Base-by-base conservation (phyloP, 805 yeast genomes). In the Candida krabiensis region DNA sequence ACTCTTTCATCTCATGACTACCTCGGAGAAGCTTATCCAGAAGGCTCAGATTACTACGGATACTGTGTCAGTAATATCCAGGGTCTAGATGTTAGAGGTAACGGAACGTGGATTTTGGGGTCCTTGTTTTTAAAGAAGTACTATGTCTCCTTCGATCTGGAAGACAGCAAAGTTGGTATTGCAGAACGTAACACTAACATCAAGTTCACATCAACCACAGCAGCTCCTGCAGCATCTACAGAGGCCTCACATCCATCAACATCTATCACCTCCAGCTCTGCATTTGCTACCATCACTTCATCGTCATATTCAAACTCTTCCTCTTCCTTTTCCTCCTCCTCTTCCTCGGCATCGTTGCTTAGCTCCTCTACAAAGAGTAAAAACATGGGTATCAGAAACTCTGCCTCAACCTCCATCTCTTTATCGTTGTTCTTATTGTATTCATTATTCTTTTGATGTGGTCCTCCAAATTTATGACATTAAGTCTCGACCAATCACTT, bases 41-140 rank as follows among this genome's bases (percentile, higher is more conserved):
- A 49, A 4, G 41, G 46, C 26, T 59, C 70, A 0, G 55, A 46
- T 0, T 66, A 73, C 40, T 23, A 46, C 14, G 80, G 83, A 0
- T 69, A 73, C 52, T 81, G 88, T 64, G 79, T 80, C 9, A 75
- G 84, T 5, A 80, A 79, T 49, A 69, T 80, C 40, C 86, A 79
- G 60, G 86, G 85, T 8, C 52, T 72, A n/a, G 61, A 63, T 19
- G 49, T 63, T 11, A 58, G 67, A 9, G 54, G 56, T 23, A 59
- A 65, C 36, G 63, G 63, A 13, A 55, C 70, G 1, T 81, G 87
- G 87, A 71, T 81, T 37, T 59, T 81, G 27, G 88, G 88, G 4
- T 80, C 77, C n/a, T 66, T 77, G 3, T 80, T 81, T 51, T 56
- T 81, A 47, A 71, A 71, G 41, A 65, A 67, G 22, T 78, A 70